These are phyloP conservation scores for Metarhizium robertsii DNA, from an alignment of 2,329 filamentous ascomycete genomes.

Conservation along the genomic window DNA sequence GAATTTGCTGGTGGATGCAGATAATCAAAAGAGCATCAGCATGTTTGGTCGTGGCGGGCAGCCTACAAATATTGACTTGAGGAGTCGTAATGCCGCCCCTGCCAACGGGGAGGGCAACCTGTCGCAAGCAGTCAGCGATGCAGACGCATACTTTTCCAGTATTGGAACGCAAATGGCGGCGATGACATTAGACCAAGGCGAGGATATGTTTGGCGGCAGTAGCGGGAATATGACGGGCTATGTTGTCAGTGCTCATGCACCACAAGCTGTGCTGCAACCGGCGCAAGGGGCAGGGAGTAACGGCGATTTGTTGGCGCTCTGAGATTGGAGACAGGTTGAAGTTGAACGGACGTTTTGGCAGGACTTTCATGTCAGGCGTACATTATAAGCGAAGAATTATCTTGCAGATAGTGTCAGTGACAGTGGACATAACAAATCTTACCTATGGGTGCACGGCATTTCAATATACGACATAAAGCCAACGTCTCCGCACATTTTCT, in stretches of 20 bases:
- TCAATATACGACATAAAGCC: too few relatives aligned
- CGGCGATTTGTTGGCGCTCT: constrained; percentile 63
- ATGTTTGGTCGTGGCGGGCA: constrained; percentile 46
- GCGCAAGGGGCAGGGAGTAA: constrained; percentile 55
- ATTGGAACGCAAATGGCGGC: constrained; percentile 65
- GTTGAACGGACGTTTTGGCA: neutral
- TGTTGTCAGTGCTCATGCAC: constrained; percentile 75
- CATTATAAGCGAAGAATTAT: neutral
- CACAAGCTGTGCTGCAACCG: constrained; percentile 66
- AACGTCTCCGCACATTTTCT: too few relatives aligned
- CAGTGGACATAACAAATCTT: too few relatives aligned
- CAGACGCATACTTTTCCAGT: constrained; percentile 81
- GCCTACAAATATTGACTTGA: constrained; percentile 39
- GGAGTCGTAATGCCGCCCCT: constrained; percentile 21
- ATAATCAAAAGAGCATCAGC: constrained; percentile 51
- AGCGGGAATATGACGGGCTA: constrained; percentile 45
- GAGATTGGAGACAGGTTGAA: constrained; percentile 10
- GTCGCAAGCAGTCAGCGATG: constrained; percentile 67
- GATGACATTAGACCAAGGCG: constrained; percentile 57
- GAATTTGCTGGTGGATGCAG: constrained; percentile 41
- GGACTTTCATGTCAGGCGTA: neutral
- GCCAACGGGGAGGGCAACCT: constrained; percentile 38
- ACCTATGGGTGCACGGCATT: too few relatives aligned
- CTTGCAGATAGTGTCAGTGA: too few relatives aligned
- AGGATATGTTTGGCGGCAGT: constrained; percentile 52